phyloP scores from a whole-genome alignment of 2,329 filamentous ascomycete species.

The Talaromyces sp. region DNA sequence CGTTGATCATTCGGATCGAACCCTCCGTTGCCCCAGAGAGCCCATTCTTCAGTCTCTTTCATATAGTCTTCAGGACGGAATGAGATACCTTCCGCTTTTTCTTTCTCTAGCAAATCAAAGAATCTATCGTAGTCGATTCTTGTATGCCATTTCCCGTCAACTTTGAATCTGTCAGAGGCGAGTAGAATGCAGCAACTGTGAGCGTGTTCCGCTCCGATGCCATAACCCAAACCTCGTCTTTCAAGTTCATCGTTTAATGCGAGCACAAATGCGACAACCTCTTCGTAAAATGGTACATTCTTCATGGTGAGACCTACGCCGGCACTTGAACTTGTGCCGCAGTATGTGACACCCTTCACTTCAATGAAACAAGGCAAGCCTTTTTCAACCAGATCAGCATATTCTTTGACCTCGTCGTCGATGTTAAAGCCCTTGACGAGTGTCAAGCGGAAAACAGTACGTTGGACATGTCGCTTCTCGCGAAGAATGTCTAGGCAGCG shows the following conservation, averaged over 20 bases:
- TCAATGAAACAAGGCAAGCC: constrained; percentile 90
- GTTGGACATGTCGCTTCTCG: constrained; percentile 75
- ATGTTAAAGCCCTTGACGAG: constrained; percentile 98
- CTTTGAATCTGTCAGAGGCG: constrained; percentile 74
- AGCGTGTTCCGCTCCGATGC: constrained; percentile 89
- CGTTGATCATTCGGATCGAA: constrained; percentile 88
- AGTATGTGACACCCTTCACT: constrained; percentile 95
- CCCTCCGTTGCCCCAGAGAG: constrained; percentile 87
- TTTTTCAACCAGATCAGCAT: constrained; percentile 81
- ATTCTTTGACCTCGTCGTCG: constrained; percentile 85
- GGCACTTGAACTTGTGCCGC: constrained; percentile 80
- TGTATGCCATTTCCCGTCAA: constrained; percentile 80
- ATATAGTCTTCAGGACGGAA: constrained; percentile 92
- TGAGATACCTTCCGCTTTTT: constrained; percentile 53
- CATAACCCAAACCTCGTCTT: constrained; percentile 71
- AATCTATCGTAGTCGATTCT: constrained; percentile 86
- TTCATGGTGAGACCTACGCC: constrained; percentile 90
- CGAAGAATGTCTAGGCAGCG: constrained; percentile 84
- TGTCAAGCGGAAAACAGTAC: constrained; percentile 90
- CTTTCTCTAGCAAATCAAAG: constrained; percentile 74
- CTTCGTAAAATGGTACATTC: constrained; percentile 94
- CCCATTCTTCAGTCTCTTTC: constrained; percentile 87
- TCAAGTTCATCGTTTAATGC: constrained; percentile 67
- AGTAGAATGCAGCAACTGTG: constrained; percentile 91
- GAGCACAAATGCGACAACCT: constrained; percentile 77